These are phyloP conservation scores for Penicillium sp. DNA, from an alignment of 2,329 filamentous ascomycete genomes.

Conservation along the genomic window DNA sequence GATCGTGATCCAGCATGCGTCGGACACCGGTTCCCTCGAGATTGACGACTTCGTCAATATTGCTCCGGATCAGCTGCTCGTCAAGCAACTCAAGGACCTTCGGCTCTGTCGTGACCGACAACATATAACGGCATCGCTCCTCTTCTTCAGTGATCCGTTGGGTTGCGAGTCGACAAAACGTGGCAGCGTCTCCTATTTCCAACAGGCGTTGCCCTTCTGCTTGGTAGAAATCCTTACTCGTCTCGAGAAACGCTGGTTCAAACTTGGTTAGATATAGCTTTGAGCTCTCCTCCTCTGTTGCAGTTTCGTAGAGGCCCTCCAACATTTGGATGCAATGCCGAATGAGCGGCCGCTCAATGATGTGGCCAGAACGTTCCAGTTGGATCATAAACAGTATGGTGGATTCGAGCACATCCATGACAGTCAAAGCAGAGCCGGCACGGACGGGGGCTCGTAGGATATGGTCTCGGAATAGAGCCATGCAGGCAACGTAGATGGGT, in stretches of 20 bases:
- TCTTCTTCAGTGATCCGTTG: constrained; percentile 75
- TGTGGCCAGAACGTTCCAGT: constrained; percentile 86
- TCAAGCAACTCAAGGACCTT: constrained; percentile 79
- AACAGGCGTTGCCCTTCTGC: constrained; percentile 72
- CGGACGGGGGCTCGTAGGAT: constrained; percentile 64
- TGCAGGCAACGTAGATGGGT: constrained; percentile 78
- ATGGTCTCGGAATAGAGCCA: constrained; percentile 83
- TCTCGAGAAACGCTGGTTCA: constrained; percentile 70
- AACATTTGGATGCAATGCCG: constrained; percentile 86
- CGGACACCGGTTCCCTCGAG: constrained; percentile 81
- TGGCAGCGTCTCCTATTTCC: constrained; percentile 72
- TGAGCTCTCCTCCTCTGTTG: constrained; percentile 71
- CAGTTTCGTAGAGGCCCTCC: constrained; percentile 78
- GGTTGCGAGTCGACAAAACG: constrained; percentile 75
- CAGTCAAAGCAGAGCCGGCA: constrained; percentile 44
- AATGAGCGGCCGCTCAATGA: constrained; percentile 78
- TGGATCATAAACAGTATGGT: constrained; percentile 87
- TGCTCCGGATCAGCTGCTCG: constrained; percentile 70
- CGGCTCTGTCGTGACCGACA: constrained; percentile 67
- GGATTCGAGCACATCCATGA: constrained; percentile 72
- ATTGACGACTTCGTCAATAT: constrained; percentile 76
- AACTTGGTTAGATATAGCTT: constrained; percentile 84
- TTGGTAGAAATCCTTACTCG: constrained; percentile 71
- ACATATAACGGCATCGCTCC: constrained; percentile 76
- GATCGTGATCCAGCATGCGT: constrained; percentile 90